A percentile compares a stretch with the other conserved stretches of the same genome.
Evolutionary conservation across 2,329 filamentous ascomycete genomes (phyloP).

Genomic region (Claviceps sp.): DNA sequence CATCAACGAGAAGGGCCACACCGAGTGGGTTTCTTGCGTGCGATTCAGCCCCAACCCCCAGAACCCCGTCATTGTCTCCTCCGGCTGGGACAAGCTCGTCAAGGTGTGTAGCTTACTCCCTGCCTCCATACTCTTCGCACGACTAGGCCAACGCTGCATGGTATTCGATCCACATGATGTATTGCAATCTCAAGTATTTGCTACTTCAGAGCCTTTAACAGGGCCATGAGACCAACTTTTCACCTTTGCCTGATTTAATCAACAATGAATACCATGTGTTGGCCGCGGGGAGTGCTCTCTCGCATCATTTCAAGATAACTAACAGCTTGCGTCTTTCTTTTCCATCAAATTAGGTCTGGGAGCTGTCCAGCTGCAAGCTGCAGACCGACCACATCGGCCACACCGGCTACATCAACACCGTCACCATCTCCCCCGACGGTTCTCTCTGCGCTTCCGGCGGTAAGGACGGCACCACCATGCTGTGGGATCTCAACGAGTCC

Average conservation of each 20-base stretch:
- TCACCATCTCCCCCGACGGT: slow-evolving; percentile 98
- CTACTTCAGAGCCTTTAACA: slow-evolving; percentile 92
- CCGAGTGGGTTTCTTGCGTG: slow-evolving; percentile 98
- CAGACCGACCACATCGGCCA: slow-evolving; percentile 99
- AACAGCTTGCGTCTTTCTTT: slow-evolving; percentile 1
- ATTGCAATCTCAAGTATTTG: slow-evolving; percentile 95
- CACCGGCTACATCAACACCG: slow-evolving; percentile 99
- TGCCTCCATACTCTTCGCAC: background rate
- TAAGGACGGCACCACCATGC: slow-evolving; percentile 99
- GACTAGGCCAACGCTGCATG: background rate
- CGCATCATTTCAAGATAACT: background rate
- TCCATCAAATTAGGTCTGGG: slow-evolving; percentile 73
- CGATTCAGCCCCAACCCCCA: slow-evolving; percentile 99
- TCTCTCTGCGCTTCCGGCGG: slow-evolving; percentile 98
- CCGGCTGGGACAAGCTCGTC: slow-evolving; percentile 99
- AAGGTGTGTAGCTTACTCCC: slow-evolving; percentile 56
- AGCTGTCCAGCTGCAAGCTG: slow-evolving; percentile 97
- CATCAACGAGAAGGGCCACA: slow-evolving; percentile 99
- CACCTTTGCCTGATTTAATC: slow-evolving; percentile 68
- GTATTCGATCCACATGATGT: slow-evolving; percentile 57
- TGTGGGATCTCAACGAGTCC: slow-evolving; percentile 99
- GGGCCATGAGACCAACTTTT: slow-evolving; percentile 94
- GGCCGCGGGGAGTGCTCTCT: background rate
- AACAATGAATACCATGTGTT: background rate
- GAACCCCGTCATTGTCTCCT: slow-evolving; percentile 98